Percentiles rank a stretch among this genome's conserved stretches.
These are phyloP conservation scores for Macadamia integrifolia DNA, from an alignment of 164 flowering plant species.

Conservation along the genomic window DNA sequence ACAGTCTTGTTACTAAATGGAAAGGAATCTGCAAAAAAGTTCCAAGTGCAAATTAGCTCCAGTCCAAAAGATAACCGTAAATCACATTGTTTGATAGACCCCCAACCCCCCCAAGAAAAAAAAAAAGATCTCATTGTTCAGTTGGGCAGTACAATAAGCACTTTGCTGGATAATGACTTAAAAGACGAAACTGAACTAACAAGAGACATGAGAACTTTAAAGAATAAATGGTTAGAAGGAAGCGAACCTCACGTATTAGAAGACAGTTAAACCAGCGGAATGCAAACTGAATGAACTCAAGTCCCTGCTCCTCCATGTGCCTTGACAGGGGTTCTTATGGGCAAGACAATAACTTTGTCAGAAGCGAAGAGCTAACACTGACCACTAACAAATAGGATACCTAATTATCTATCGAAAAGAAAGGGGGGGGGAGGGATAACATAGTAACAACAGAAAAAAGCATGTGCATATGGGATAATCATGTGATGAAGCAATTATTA, in stretches of 20 bases:
- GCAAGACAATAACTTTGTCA: not conserved
- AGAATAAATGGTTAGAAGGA: not conserved
- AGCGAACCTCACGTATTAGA: slow-evolving; percentile 89
- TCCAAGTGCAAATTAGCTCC: slow-evolving; percentile 4
- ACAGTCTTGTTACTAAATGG: slow-evolving; percentile 83
- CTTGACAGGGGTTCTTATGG: slow-evolving; percentile 82
- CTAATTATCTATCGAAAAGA: no score
- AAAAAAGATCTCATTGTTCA: no score
- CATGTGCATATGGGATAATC: no score
- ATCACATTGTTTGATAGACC: no score
- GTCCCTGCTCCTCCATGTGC: slow-evolving; percentile 94
- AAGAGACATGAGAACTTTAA: not conserved
- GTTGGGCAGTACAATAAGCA: not conserved
- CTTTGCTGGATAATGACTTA: no score
- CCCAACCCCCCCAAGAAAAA: not conserved
- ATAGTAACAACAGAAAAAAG: no score
- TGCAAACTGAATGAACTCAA: slow-evolving; percentile 98
- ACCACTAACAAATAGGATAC: no score
- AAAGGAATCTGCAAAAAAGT: slow-evolving; percentile 62
- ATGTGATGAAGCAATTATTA: no score
- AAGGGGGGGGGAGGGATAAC: no score
- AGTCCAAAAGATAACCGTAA: not conserved
- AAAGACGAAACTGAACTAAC: not conserved
- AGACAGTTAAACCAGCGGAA: slow-evolving; percentile 99
- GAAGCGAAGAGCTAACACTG: no score